Base-by-base conservation (phyloP, 352 stramenopile genomes). In the Phytopythium boreale region DNA sequence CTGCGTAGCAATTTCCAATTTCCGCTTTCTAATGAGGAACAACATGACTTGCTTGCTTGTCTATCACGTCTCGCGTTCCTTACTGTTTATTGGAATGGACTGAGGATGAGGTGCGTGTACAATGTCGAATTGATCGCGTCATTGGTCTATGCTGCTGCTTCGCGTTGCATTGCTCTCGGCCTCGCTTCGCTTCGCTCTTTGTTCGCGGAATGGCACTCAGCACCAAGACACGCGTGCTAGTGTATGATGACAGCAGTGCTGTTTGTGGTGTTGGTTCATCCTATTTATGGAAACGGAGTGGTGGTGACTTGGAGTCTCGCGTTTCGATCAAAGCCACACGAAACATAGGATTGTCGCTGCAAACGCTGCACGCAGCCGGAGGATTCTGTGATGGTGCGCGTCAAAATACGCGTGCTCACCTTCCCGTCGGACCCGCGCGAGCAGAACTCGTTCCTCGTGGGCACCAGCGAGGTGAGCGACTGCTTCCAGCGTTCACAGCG, bases 401-500 rank as follows among this genome's bases (percentile, higher is more conserved):
- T 93, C 31, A 93, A 93, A 64, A 69, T 93, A 20, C 79, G 80
- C 50, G 84, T 92, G 62, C 90, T 93, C 72, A 89, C 81, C 43
- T 90, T 92, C 69, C 72, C 77, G 8, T 89, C 84, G 2, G 76
- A 86, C 58, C 80, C 80, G 22, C 76, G 68, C 56, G 70, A 76
- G 66, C 81, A 93, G 66, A 90, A 93, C 61, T 92, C 84, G 29
- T 93, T 88, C 49, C 63, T 93, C 27, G 81, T 93, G 24, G 84
- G 84, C 49, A 92, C 81, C 0, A 72, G 77, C 43, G 75, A 90
- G 71, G 82, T 90, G 46, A 20, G 62, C 27, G 6, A 1, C 43
- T 19, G 12, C 22, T 20, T 53, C 12, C 12, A 41, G 17, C 29
- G 14, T 36, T 34, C 4, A 34, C 29, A 7, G 29, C 29, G 29